Evolutionary conservation across 441 rosid species (phyloP).

Genomic region (Mallotus repandus): DNA sequence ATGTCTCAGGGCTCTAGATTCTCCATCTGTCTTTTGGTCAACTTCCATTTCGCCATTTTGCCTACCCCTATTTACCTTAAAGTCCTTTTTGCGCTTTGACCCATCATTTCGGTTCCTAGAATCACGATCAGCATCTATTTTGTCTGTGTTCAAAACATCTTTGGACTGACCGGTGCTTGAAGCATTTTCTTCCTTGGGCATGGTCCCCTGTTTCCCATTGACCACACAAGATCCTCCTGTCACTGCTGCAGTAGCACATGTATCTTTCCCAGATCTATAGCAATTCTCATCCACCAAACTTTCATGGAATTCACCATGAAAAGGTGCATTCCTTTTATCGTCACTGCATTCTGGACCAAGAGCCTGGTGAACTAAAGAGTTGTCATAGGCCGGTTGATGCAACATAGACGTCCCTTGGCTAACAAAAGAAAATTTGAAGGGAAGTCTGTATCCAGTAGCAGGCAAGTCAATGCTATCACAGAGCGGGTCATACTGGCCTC

Average conservation of each 20-base stretch:
- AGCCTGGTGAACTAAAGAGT: constrained; percentile 31
- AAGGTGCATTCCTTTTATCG: constrained; percentile 46
- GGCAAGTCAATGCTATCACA: constrained; percentile 52
- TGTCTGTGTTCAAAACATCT: constrained; percentile 36
- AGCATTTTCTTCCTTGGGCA: constrained; percentile 51
- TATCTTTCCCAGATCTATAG: constrained; percentile 35
- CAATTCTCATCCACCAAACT: constrained; percentile 33
- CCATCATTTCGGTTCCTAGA: constrained; percentile 12
- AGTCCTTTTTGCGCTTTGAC: constrained; percentile 26
- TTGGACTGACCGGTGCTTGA: constrained; percentile 40
- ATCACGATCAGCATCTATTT: constrained; percentile 35
- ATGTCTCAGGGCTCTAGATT: constrained; percentile 52
- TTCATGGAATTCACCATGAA: constrained; percentile 40
- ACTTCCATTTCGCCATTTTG: constrained; percentile 38
- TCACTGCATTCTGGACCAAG: constrained; percentile 36
- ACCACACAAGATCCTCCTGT: constrained; percentile 41
- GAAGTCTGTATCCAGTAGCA: constrained; percentile 30
- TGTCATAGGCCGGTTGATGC: constrained; percentile 33
- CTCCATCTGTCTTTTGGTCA: constrained; percentile 47
- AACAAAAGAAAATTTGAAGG: constrained; percentile 36
- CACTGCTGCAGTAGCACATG: constrained; percentile 37
- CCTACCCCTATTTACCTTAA: constrained; percentile 35
- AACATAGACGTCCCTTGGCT: constrained; percentile 34
- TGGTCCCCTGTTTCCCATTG: constrained; percentile 38
- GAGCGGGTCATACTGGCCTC: constrained; percentile 60